Conservation (phyloP, 169 alveolate genomes). For the Perkinsus olseni region DNA sequence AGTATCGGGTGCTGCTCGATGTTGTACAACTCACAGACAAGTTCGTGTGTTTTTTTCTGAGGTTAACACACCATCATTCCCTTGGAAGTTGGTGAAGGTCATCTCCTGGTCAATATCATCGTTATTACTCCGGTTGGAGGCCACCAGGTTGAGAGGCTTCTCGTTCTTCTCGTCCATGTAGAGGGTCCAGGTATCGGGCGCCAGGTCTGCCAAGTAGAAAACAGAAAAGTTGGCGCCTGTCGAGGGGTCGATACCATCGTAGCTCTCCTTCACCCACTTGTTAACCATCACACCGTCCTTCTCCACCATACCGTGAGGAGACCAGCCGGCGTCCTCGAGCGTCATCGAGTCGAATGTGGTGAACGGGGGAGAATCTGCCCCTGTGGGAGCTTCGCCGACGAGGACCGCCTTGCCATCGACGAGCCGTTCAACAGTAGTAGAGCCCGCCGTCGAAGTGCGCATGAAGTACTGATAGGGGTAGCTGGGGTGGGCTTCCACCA, state of each 20-base stretch:
- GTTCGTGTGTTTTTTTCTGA: neutral
- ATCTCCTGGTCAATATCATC: neutral
- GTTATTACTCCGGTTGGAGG: neutral
- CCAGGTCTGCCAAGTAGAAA: neutral
- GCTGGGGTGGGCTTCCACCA: neutral
- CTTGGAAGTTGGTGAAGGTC: neutral
- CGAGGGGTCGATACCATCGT: neutral
- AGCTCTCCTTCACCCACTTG: neutral
- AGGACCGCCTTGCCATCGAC: neutral
- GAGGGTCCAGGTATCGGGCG: neutral
- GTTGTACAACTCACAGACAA: neutral
- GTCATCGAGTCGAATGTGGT: neutral
- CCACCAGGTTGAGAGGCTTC: neutral
- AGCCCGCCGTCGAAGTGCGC: neutral
- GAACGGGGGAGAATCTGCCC: neutral
- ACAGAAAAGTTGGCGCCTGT: neutral
- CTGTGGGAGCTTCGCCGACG: neutral
- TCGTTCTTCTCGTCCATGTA: neutral
- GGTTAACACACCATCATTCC: neutral
- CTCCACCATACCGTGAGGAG: neutral
- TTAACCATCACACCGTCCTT: neutral
- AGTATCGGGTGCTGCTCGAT: neutral
- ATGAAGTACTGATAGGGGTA: neutral
- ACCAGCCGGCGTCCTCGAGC: neutral
- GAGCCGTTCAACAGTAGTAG: neutral